These are phyloP conservation scores for Solanum pinnatisectum DNA, from an alignment of 257 asterid genomes.

Conservation along the genomic window DNA sequence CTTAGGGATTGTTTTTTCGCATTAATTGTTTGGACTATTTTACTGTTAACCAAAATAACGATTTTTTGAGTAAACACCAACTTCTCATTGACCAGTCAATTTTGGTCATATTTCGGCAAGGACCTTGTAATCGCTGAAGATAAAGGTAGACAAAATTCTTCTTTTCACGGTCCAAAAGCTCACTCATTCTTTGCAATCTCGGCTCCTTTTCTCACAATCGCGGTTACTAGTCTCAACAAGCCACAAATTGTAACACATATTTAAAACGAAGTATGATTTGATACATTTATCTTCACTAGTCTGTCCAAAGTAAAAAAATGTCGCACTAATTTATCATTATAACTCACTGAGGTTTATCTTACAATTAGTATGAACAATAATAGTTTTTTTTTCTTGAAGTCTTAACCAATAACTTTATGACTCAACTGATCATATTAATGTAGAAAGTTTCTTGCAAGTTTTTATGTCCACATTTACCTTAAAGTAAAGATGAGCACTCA, in stretches of 20 bases:
- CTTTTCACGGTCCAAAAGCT: no score
- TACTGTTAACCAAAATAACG: no score
- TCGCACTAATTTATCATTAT: not conserved
- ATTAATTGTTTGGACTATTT: no score
- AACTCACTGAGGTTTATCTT: not conserved
- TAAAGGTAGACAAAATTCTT: not conserved
- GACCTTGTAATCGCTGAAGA: not conserved
- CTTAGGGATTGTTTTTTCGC: no score
- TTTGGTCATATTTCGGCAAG: not conserved
- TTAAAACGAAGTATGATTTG: not conserved
- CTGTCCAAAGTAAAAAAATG: not conserved
- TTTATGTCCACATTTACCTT: not conserved
- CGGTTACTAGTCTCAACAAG: not conserved
- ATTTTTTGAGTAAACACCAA: not conserved
- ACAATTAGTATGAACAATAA: not conserved
- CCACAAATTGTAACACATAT: not conserved
- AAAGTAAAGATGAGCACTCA: not conserved
- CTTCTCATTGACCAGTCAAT: not conserved
- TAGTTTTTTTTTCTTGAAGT: not conserved
- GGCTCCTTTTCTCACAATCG: no score
- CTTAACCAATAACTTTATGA: not conserved
- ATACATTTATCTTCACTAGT: not conserved
- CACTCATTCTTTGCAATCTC: no score
- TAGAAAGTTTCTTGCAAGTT: not conserved
- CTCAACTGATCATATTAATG: not conserved